Percentiles rank a stretch among this genome's conserved stretches.
Conservation (phyloP, 2,329 filamentous ascomycete species). For the Plenodomus biglobosus region DNA sequence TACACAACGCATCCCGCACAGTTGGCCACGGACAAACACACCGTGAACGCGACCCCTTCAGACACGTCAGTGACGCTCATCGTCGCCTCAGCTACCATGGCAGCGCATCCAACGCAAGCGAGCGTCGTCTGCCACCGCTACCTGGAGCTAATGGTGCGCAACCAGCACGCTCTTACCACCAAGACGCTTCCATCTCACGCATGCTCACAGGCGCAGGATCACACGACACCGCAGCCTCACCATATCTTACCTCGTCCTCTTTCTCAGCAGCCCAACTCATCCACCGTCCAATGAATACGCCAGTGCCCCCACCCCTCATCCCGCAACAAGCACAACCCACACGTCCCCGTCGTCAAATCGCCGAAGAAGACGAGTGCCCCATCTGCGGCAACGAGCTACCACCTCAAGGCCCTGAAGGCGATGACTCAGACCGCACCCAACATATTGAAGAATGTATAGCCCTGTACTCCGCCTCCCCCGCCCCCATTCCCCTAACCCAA, state of each 20-base stretch:
- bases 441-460: slow-evolving; percentile 51
- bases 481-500: slow-evolving; percentile 16
- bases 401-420: slow-evolving; percentile 45
- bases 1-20: slow-evolving; percentile 20
- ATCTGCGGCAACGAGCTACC: slow-evolving; percentile 74
- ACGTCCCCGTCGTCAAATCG: slow-evolving; percentile 35
- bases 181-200: slow-evolving; percentile 14
- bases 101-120: slow-evolving; percentile 16
- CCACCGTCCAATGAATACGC: slow-evolving; percentile 15
- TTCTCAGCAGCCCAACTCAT: slow-evolving; percentile 20
- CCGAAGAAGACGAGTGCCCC: slow-evolving; percentile 77
- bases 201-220: slow-evolving; percentile 6
- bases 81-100: slow-evolving; percentile 31
- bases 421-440: slow-evolving; percentile 46
- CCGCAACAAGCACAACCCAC: slow-evolving; percentile 21
- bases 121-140: slow-evolving; percentile 30
- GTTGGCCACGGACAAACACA: slow-evolving; percentile 20
- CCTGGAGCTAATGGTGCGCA: slow-evolving; percentile 16
- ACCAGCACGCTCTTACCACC: slow-evolving; percentile 11
- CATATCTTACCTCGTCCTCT: slow-evolving; percentile 11
- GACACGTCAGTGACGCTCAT: slow-evolving; percentile 15
- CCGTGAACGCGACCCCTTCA: slow-evolving; percentile 22
- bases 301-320: slow-evolving; percentile 14
- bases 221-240: slow-evolving; percentile 7
- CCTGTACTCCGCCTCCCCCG: slow-evolving; percentile 29